These are phyloP conservation scores for Rhizomucor miehei DNA, from an alignment of 371 early-diverging fungal species.

Conservation along the genomic window DNA sequence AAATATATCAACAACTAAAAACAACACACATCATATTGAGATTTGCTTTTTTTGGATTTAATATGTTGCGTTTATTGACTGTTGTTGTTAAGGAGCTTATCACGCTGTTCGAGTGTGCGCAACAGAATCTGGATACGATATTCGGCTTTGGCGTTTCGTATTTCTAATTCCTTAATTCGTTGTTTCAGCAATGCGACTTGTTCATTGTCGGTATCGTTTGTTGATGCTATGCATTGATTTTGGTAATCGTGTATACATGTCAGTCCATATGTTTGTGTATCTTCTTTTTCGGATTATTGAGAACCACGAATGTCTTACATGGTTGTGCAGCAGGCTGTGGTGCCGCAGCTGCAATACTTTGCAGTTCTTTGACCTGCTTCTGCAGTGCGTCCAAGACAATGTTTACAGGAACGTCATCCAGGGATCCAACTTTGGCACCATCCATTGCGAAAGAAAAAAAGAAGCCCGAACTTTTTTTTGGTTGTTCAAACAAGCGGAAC, in stretches of 20 bases:
- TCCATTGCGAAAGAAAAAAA: no score
- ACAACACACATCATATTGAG: no score
- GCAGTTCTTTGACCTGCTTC: conserved; percentile 31
- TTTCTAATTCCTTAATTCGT: conserved; percentile 21
- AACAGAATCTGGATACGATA: conserved; percentile 37
- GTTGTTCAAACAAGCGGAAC: no score
- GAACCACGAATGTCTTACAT: conserved; percentile 17
- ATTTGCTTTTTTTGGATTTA: not conserved
- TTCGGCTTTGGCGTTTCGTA: conserved; percentile 35
- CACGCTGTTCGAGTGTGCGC: conserved; percentile 30
- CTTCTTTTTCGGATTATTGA: not conserved
- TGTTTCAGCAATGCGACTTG: conserved; percentile 17
- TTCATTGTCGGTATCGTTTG: not conserved
- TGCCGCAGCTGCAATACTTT: conserved; percentile 10
- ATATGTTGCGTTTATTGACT: conserved; percentile 1
- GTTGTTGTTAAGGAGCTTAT: conserved; percentile 8
- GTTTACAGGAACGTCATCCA: conserved; percentile 28
- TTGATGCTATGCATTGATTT: not conserved
- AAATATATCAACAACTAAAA: no score
- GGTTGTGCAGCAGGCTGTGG: no score
- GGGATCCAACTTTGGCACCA: not conserved
- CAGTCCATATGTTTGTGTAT: not conserved
- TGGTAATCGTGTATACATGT: no score
- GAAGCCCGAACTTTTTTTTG: no score
- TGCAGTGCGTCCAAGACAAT: conserved; percentile 32